phyloP scores from a whole-genome alignment of 148 eudicot species.

The Chenopodium suecicum region DNA sequence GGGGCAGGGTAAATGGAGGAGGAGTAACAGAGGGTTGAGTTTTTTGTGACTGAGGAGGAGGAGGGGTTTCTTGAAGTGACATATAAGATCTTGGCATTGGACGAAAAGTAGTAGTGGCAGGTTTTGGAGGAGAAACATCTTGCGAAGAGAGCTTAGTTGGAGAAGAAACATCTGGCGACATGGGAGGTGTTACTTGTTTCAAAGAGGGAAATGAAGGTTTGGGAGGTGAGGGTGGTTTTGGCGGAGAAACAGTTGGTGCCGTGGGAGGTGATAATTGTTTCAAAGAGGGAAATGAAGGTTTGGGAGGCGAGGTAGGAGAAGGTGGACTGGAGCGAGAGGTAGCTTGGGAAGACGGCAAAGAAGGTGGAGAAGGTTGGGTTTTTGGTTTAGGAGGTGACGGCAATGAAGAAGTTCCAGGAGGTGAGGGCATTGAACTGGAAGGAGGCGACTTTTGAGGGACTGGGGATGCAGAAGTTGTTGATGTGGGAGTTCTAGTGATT shows the following conservation, averaged over 20 bases:
- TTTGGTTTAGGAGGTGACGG: slow-evolving; percentile 25
- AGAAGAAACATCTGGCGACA: neutral
- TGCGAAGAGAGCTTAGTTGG: neutral
- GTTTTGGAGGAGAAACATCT: neutral
- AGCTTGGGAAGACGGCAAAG: slow-evolving; percentile 10
- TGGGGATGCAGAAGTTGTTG: slow-evolving; percentile 1
- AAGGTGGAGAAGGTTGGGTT: slow-evolving; percentile 7
- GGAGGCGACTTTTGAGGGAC: slow-evolving; percentile 11
- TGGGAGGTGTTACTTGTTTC: neutral
- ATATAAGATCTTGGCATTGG: too few relatives aligned
- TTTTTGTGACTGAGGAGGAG: slow-evolving; percentile 35
- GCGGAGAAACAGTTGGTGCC: neutral
- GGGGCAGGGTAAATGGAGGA: slow-evolving; percentile 59
- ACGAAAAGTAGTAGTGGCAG: too few relatives aligned
- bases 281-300: slow-evolving; percentile 1
- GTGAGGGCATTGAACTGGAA: slow-evolving; percentile 7
- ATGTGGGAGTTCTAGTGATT: slow-evolving; percentile 6
- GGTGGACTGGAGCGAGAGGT: slow-evolving; percentile 7
- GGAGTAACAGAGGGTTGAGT: slow-evolving; percentile 26
- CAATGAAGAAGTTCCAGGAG: slow-evolving; percentile 7
- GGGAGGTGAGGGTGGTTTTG: neutral
- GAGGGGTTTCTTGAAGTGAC: slow-evolving; percentile 24
- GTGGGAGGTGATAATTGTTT: neutral
- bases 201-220: neutral
- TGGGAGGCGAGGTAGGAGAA: slow-evolving; percentile 13